A percentile compares a stretch with the other conserved stretches of the same genome.
phyloP scores from a whole-genome alignment of 2,329 filamentous ascomycete species.

The Trichoderma simmonsii region DNA sequence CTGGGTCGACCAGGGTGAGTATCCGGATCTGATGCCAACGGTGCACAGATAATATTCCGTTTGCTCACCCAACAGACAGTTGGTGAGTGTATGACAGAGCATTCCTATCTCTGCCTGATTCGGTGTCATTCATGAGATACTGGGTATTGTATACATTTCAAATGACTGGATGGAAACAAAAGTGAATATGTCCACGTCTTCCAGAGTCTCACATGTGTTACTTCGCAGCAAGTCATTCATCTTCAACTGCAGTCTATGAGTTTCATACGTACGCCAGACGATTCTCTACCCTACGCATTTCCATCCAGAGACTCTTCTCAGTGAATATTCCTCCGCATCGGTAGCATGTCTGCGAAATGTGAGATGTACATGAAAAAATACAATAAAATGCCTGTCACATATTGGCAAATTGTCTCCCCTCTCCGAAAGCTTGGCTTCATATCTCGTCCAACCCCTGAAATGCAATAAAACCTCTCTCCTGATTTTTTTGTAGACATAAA shows the following conservation, averaged over 20 bases:
- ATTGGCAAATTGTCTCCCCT: neutral
- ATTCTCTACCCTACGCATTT: neutral
- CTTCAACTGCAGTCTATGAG: neutral
- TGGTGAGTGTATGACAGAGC: neutral
- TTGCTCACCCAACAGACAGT: neutral
- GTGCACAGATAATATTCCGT: neutral
- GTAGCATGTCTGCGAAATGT: neutral
- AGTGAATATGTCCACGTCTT: neutral
- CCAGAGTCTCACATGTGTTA: neutral
- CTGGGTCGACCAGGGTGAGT: neutral
- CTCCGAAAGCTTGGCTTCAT: neutral
- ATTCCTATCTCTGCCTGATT: neutral
- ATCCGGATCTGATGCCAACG: neutral
- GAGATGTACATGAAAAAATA: neutral
- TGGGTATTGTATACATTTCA: neutral
- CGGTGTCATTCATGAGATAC: neutral
- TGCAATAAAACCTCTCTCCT: neutral
- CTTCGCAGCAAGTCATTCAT: neutral
- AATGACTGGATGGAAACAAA: neutral
- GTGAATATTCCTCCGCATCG: neutral
- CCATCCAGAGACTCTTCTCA: neutral
- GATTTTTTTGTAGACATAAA: neutral
- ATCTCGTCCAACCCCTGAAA: neutral
- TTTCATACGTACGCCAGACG: neutral
- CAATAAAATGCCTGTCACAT: neutral